A percentile compares a stretch with the other conserved stretches of the same genome.
Evolutionary conservation across 495 filamentous ascomycete genomes (phyloP).

Genomic region (Aspergillus olivimuriae): DNA sequence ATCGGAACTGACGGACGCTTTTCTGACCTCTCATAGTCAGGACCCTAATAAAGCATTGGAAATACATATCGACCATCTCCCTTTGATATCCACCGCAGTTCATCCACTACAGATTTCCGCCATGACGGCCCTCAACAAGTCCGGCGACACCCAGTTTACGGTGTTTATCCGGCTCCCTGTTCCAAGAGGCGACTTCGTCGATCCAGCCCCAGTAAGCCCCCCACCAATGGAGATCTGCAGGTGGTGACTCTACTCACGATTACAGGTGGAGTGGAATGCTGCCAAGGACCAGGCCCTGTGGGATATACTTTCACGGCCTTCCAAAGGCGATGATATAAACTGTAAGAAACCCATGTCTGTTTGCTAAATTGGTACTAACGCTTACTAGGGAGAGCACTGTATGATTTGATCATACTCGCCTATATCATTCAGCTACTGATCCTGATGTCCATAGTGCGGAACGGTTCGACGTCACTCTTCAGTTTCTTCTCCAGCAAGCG

Average conservation of each 20-base stretch:
- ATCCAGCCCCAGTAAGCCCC: conserved; percentile 70
- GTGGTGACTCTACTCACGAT: conserved; percentile 9
- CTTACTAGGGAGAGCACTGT: conserved; percentile 77
- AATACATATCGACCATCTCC: no score
- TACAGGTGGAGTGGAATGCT: conserved; percentile 64
- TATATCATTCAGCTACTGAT: neutral
- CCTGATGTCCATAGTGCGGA: conserved; percentile 40
- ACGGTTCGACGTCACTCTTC: conserved; percentile 66
- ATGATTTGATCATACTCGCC: conserved; percentile 12
- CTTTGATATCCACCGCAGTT: neutral
- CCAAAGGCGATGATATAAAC: conserved; percentile 69
- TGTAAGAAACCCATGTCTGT: conserved; percentile 44
- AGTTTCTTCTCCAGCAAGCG: conserved; percentile 89
- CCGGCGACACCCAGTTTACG: conserved; percentile 46
- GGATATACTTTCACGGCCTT: conserved; percentile 73
- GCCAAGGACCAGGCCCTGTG: conserved; percentile 83
- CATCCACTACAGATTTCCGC: no score
- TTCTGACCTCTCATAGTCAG: no score
- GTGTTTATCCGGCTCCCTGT: conserved; percentile 87
- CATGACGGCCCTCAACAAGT: conserved; percentile 12
- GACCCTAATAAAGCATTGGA: no score
- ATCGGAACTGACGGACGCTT: no score
- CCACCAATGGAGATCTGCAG: neutral
- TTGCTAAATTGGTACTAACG: neutral
- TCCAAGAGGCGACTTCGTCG: conserved; percentile 76